Base-by-base conservation (phyloP, 129 eudicot genomes). In the Oenanthe sinensis region DNA sequence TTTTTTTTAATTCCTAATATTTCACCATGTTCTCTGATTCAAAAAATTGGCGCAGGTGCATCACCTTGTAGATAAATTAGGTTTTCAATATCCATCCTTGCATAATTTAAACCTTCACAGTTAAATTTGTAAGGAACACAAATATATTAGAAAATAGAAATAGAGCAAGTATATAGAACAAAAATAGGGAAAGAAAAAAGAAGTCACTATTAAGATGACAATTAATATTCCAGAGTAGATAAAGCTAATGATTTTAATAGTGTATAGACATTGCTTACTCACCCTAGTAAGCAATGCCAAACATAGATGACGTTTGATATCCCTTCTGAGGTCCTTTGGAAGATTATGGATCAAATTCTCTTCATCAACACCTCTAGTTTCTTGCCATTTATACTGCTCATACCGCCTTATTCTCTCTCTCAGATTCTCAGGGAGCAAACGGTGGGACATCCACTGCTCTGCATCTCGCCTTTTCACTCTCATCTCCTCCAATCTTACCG, bases 361-460 rank as follows among this genome's bases (percentile, higher is more conserved):
- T 85, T 96, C 99, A 78, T 96, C 99, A 69, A 92, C 99, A 45
- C 99, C 99, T 83, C 99, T 83, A 16, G 97, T 96, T 87, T 92
- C 97, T 88, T 92, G 99, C 99, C 99, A 96, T 79, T 90, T 92
- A 81, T 96, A 96, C 70, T 96, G 99, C 81, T 92, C 97, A 74
- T 90, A 96, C 30, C 97, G 87, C 85, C 97, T 90, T 84, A 96
- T 92, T 75, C 99, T 90, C 75, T 96, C 99, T 87, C 90, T 87
- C 40, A 96, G 83, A 80, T 78, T 78, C 42, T 92, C 91, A 0
- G 99, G 99, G 80, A 96, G 99, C 71, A 92, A 81, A 17, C 99
- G 96, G 54, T 96, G 99, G 46, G 96, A 85, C 98, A 94, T 94
- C 98, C 98, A 91, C 84, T 94, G 97, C 74, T 94, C 97, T 33